Evolutionary conservation across 495 filamentous ascomycete species (phyloP).

Genomic region (Penicillium taxi): DNA sequence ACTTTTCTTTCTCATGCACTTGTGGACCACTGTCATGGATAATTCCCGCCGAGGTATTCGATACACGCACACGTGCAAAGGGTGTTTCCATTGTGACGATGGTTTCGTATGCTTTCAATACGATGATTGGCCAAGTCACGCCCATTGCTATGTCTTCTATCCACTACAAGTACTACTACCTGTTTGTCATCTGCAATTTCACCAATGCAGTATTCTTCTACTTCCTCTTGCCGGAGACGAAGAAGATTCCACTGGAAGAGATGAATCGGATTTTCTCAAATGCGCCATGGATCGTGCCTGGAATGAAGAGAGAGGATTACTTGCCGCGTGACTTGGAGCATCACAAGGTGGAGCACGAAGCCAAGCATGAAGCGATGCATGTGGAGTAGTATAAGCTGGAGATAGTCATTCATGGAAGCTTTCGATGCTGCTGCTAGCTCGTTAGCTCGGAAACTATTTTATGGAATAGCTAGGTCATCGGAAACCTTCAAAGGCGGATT

Average conservation of each 20-base stretch:
- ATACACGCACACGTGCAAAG: conserved; percentile 57
- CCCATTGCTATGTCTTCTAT: conserved; percentile 48
- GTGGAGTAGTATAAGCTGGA: too few species aligned
- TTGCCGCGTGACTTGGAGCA: conserved; percentile 32
- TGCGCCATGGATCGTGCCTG: conserved; percentile 57
- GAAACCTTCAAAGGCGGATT: neutral
- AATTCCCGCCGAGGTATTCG: conserved; percentile 64
- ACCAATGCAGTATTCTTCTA: conserved; percentile 58
- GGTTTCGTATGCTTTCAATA: conserved; percentile 62
- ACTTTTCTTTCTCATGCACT: conserved; percentile 58
- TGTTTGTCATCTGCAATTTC: conserved; percentile 50
- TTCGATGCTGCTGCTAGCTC: too few species aligned
- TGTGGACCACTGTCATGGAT: conserved; percentile 57
- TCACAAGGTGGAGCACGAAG: conserved; percentile 31
- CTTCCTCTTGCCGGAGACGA: conserved; percentile 55
- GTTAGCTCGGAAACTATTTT: too few species aligned
- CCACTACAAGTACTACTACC: conserved; percentile 46
- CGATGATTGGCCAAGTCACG: conserved; percentile 65
- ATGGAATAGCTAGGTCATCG: too few species aligned
- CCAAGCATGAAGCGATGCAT: conserved; percentile 22
- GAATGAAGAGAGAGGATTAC: conserved; percentile 31
- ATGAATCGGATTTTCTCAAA: conserved; percentile 65
- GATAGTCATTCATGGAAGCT: too few species aligned
- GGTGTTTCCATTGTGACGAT: conserved; percentile 61
- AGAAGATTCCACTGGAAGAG: conserved; percentile 57